Evolutionary conservation across 2,329 filamentous ascomycete species (phyloP).

Genomic region (Xylariales sp.): DNA sequence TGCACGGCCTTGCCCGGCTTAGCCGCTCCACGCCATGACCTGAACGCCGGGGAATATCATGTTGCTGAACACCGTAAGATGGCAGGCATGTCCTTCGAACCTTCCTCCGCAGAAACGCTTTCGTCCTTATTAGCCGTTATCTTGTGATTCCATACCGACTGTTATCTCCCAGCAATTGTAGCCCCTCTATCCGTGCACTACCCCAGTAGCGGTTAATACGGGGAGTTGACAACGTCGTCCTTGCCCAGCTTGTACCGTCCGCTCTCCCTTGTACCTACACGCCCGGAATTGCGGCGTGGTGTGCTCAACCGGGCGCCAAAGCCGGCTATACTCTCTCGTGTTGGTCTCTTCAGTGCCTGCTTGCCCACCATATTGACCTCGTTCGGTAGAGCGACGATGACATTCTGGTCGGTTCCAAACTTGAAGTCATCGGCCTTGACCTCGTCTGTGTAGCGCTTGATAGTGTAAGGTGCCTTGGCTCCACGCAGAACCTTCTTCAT

Average conservation of each 20-base stretch:
- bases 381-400: conserved; percentile 93
- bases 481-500: conserved; percentile 82
- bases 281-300: conserved; percentile 44
- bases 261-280: conserved; percentile 49
- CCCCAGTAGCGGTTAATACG: conserved; percentile 38
- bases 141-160: background rate
- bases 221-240: conserved; percentile 77
- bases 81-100: too few relatives aligned
- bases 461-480: conserved; percentile 83
- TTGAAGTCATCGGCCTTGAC: conserved; percentile 99
- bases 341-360: conserved; percentile 78
- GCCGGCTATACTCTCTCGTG: conserved; percentile 84
- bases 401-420: conserved; percentile 94
- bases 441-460: conserved; percentile 92
- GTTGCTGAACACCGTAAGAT: too few relatives aligned
- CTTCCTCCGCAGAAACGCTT: too few relatives aligned
- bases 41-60: too few relatives aligned
- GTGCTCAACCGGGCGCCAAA: conserved; percentile 45
- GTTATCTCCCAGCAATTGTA: background rate
- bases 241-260: conserved; percentile 69
- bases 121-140: too few relatives aligned
- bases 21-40: too few relatives aligned
- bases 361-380: conserved; percentile 98
- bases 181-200: background rate
- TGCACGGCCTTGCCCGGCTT: too few relatives aligned